Evolutionary conservation across 345 rosid genomes (phyloP).

Genomic region (Brassica juncea): DNA sequence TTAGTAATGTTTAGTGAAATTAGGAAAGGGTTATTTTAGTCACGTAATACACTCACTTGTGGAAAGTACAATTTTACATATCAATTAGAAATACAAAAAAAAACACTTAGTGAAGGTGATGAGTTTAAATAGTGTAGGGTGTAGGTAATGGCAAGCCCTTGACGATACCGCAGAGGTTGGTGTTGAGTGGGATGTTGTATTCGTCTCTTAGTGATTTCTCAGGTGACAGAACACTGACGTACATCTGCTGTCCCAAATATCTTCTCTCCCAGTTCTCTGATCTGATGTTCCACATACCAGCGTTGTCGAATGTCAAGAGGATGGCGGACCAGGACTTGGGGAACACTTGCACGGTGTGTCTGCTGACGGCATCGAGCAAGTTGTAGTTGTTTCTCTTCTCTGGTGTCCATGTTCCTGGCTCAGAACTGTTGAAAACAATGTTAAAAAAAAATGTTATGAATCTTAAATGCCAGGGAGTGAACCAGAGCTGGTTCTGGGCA

Average conservation of each 20-base stretch:
- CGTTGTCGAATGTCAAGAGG: slow-evolving; percentile 78
- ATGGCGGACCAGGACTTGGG: slow-evolving; percentile 91
- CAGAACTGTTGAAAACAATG: slow-evolving; percentile 43
- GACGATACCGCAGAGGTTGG: slow-evolving; percentile 61
- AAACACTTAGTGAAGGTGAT: slow-evolving; percentile 36
- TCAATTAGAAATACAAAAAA: slow-evolving; percentile 24
- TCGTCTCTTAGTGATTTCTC: slow-evolving; percentile 77
- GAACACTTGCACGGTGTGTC: slow-evolving; percentile 82
- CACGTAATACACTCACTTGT: slow-evolving; percentile 28
- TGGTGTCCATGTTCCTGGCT: slow-evolving; percentile 76
- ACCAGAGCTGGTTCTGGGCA: not conserved
- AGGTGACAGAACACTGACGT: slow-evolving; percentile 66
- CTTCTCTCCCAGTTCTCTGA: slow-evolving; percentile 67
- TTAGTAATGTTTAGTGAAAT: slow-evolving; percentile 20
- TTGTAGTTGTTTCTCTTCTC: slow-evolving; percentile 81
- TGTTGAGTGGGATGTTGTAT: slow-evolving; percentile 69
- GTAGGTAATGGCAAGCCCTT: slow-evolving; percentile 60
- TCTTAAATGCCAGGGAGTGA: not conserved
- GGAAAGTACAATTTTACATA: slow-evolving; percentile 34
- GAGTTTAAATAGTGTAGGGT: slow-evolving; percentile 53
- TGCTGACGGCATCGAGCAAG: slow-evolving; percentile 78
- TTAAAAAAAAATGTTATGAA: not conserved
- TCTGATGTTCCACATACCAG: slow-evolving; percentile 94
- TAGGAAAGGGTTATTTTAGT: slow-evolving; percentile 41
- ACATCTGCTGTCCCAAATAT: slow-evolving; percentile 77